Conservation (phyloP, 495 filamentous ascomycete species). For the Elasticomyces elasticus region DNA sequence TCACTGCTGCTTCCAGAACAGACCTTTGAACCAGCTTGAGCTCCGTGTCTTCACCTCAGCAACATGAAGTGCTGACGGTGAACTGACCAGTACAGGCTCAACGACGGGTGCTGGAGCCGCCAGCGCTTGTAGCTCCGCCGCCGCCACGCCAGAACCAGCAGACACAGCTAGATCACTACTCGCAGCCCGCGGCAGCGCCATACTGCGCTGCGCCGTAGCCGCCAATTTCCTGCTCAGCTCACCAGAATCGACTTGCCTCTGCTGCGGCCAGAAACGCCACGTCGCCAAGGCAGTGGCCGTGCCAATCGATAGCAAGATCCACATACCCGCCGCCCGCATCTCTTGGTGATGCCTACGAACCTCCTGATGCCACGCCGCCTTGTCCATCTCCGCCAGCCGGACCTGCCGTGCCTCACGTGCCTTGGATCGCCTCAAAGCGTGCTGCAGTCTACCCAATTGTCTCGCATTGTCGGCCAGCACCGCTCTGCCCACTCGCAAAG, state of each 20-base stretch:
- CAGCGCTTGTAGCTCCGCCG: neutral
- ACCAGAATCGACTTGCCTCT: neutral
- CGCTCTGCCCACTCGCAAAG: slow-evolving; percentile 4
- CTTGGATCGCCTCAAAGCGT: slow-evolving; percentile 1
- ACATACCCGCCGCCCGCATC: slow-evolving; percentile 6
- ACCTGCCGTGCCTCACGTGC: neutral
- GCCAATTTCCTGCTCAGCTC: slow-evolving; percentile 11
- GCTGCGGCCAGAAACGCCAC: slow-evolving; percentile 16
- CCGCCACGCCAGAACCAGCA: neutral
- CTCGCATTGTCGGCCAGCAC: slow-evolving; percentile 6
- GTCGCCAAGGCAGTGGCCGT: slow-evolving; percentile 16
- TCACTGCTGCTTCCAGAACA: slow-evolving; percentile 18
- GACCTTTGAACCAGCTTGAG: slow-evolving; percentile 4
- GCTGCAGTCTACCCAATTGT: neutral
- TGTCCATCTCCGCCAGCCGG: neutral
- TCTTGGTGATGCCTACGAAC: neutral
- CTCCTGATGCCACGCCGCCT: slow-evolving; percentile 3
- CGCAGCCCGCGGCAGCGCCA: neutral
- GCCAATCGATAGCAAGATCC: slow-evolving; percentile 6
- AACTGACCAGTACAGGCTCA: neutral
- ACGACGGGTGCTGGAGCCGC: neutral
- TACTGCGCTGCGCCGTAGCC: neutral
- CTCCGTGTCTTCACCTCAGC: neutral
- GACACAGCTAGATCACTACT: neutral
- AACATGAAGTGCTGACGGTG: neutral